Evolutionary conservation across 768 basidiomycete genomes (phyloP).

Genomic region (Dentipellis fragilis): DNA sequence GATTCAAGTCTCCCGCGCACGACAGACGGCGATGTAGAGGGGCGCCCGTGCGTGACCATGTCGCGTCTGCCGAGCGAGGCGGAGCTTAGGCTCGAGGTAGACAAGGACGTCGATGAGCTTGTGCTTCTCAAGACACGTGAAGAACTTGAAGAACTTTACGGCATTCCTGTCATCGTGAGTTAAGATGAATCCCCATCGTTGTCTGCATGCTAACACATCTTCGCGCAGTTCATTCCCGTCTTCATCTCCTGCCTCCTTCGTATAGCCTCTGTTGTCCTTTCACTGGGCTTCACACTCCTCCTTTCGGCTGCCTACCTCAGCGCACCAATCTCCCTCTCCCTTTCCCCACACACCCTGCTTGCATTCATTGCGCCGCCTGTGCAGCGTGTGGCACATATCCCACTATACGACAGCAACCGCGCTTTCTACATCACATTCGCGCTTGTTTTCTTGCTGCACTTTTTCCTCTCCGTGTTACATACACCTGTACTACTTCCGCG

Average conservation of each 20-base stretch:
- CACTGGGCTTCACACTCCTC: slow-evolving; percentile 56
- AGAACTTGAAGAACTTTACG: slow-evolving; percentile 74
- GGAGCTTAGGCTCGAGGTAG: slow-evolving; percentile 33
- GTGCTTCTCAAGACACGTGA: slow-evolving; percentile 54
- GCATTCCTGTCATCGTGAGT: slow-evolving; percentile 70
- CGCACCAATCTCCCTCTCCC: slow-evolving; percentile 32
- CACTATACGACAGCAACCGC: slow-evolving; percentile 14
- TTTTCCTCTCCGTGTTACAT: slow-evolving; percentile 51
- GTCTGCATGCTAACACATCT: slow-evolving; percentile 7
- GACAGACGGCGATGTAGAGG: slow-evolving; percentile 6
- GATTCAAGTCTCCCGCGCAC: slow-evolving; percentile 1
- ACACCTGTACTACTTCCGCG: slow-evolving; percentile 57
- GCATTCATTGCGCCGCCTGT: background rate
- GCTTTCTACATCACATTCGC: slow-evolving; percentile 22
- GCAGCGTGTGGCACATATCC: background rate
- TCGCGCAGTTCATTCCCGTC: slow-evolving; percentile 59
- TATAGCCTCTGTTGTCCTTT: slow-evolving; percentile 61
- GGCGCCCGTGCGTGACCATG: background rate
- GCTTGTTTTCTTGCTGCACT: slow-evolving; percentile 27
- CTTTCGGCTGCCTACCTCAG: slow-evolving; percentile 53
- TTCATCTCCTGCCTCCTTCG: slow-evolving; percentile 73
- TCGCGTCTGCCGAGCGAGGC: slow-evolving; percentile 11
- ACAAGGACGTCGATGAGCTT: slow-evolving; percentile 58
- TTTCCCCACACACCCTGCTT: background rate
- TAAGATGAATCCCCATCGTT: background rate